phyloP scores from a whole-genome alignment of 768 basidiomycete species.

The Boletus edulis region DNA sequence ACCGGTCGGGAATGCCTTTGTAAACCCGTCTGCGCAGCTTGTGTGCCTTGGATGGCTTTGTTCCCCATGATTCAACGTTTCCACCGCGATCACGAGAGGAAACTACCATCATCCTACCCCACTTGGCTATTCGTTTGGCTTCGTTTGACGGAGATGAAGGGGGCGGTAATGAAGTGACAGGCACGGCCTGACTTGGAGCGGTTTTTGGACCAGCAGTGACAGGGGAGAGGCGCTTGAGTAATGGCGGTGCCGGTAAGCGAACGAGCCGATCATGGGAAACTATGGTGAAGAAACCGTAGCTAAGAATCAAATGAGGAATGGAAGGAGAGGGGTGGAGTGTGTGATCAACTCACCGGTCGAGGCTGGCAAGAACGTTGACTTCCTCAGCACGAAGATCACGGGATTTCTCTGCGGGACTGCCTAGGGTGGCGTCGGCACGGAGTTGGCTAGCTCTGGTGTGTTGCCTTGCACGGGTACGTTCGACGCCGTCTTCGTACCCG shows the following conservation, averaged over 20 bases:
- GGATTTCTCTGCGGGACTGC: conserved; percentile 57
- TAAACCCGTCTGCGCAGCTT: conserved; percentile 78
- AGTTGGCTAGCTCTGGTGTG: conserved; percentile 56
- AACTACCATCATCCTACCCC: conserved; percentile 87
- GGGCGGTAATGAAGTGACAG: conserved; percentile 48
- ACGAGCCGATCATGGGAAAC: conserved; percentile 85
- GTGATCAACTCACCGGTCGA: conserved; percentile 74
- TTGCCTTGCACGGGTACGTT: conserved; percentile 81
- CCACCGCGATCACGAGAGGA: conserved; percentile 68
- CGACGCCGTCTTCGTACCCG: conserved; percentile 91
- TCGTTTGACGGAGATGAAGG: conserved; percentile 57
- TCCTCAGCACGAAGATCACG: conserved; percentile 73
- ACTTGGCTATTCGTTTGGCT: conserved; percentile 76
- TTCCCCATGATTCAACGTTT: conserved; percentile 71
- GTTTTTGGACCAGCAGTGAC: conserved; percentile 45
- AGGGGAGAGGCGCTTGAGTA: conserved; percentile 54
- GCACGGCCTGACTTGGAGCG: conserved; percentile 44
- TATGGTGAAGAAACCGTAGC: conserved; percentile 88
- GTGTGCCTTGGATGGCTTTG: conserved; percentile 60
- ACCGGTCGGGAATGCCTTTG: conserved; percentile 96
- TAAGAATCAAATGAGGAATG: conserved; percentile 31
- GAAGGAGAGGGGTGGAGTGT: neutral
- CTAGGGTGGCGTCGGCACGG: conserved; percentile 53
- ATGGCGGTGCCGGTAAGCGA: conserved; percentile 59
- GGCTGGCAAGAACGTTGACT: conserved; percentile 61